Evolutionary conservation across 2,329 filamentous ascomycete genomes (phyloP), one percentile per base, ranked within the genome.

Genomic region (Zymoseptoria crescenta): DNA sequence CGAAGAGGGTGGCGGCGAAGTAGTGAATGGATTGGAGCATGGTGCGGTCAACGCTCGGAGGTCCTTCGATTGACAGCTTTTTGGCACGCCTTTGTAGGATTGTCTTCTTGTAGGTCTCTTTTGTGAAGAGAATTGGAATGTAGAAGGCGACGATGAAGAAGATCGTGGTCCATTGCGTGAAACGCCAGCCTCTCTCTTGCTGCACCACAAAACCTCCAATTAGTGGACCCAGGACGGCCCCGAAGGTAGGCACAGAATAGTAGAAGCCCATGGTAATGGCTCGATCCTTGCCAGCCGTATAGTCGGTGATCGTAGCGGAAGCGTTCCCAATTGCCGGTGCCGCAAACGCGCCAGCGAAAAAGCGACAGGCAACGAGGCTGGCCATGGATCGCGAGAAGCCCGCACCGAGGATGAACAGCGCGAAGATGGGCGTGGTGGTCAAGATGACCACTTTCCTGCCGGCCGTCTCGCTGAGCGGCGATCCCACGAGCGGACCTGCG

Each of bases 401-500:
- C 16, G 70, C 65, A 20, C 69, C 70, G 9, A 73, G 57, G 3
- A 64, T 72, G 61, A 76, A 75, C 5, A 74, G 61, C 19, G 69
- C 69, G 55, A 74, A 74, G 10, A 71, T 57, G 1, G 73, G 72
- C 8, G 69, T 68, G 2, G 73, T 72, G 8, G 67, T 61, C 30
- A 76, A 60, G 45, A 74, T 70, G 6, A 76, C 69, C 7, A 65
- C 65, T 59, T 72, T 73, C 6, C 74, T 65, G 4, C 74, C 74
- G 49, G 67, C 67, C 0, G 68, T 73, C 64, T 76, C 74, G 41
- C 71, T 73, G 24, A 76, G 55, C 4, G 74, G 74, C 8, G 72
- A 68, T 16, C 70, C 70, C 7, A 75, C 64, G 1, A 74, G 54
- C 24, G 85, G 85, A 0, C 84, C 85, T 16, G 86, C 74, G 2